A percentile compares a stretch with the other conserved stretches of the same genome.
Evolutionary conservation across 176 grass and related monocot genomes (phyloP).

Genomic region (Areca catechu): DNA sequence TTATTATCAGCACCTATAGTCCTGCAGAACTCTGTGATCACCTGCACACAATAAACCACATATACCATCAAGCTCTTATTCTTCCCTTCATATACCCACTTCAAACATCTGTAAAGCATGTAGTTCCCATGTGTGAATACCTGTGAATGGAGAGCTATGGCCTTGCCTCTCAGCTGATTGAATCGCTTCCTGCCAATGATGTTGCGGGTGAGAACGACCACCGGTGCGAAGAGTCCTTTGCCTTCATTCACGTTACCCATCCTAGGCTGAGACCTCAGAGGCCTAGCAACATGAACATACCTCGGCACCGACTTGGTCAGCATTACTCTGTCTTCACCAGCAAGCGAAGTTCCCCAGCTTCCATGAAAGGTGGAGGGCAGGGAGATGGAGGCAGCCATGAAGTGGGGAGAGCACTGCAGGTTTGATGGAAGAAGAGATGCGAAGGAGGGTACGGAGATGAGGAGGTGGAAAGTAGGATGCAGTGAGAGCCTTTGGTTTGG

Average conservation of each 20-base stretch:
- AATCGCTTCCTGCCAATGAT: conserved; percentile 74
- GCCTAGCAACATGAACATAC: conserved; percentile 14
- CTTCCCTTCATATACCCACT: too few species aligned
- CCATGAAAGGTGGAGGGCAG: conserved; percentile 8
- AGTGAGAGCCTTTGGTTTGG: background rate
- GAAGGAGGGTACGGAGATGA: background rate
- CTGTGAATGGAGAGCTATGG: conserved; percentile 94
- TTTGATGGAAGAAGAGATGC: background rate
- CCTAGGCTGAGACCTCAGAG: conserved; percentile 36
- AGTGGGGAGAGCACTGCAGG: background rate
- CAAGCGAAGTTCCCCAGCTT: conserved; percentile 48
- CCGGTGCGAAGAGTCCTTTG: conserved; percentile 84
- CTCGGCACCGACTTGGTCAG: conserved; percentile 21
- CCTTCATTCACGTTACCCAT: conserved; percentile 96
- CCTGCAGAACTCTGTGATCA: conserved; percentile 97
- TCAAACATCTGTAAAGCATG: too few species aligned
- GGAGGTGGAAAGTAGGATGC: background rate
- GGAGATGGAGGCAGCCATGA: conserved; percentile 24
- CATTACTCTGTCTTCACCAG: conserved; percentile 13
- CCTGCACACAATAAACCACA: conserved; percentile 21
- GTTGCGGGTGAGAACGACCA: conserved; percentile 59
- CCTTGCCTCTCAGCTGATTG: conserved; percentile 96
- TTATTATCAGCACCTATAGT: conserved; percentile 83
- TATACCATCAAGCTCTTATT: background rate
- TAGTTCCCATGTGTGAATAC: conserved; percentile 4